Conservation (phyloP, 441 rosid species). For the Viola pubescens region DNA sequence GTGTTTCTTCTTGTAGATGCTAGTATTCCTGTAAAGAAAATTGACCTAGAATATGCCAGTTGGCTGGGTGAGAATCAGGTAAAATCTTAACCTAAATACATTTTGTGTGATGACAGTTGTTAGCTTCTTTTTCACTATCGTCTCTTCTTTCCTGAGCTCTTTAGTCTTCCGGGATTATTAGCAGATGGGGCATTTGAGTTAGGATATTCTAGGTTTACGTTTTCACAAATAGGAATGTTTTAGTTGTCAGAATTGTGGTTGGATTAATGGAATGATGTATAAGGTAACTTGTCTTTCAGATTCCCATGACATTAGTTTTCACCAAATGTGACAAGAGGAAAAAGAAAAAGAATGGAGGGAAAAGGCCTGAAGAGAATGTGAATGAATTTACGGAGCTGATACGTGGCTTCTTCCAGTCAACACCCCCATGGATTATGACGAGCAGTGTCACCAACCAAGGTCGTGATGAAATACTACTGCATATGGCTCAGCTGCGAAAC, state of each 20-base stretch:
- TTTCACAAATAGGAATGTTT: background rate
- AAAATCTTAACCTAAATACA: background rate
- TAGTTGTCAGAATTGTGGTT: background rate
- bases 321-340: slow-evolving; percentile 94
- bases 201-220: background rate
- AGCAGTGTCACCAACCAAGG: slow-evolving; percentile 93
- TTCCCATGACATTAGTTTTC: slow-evolving; percentile 87
- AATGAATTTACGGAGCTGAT: slow-evolving; percentile 69
- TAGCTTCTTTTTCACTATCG: no score
- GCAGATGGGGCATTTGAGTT: background rate
- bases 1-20: slow-evolving; percentile 92
- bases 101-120: background rate
- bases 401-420: slow-evolving; percentile 56
- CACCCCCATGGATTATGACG: slow-evolving; percentile 97
- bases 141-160: background rate
- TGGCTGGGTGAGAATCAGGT: slow-evolving; percentile 97
- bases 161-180: background rate
- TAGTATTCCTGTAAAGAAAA: slow-evolving; percentile 74
- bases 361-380: slow-evolving; percentile 72
- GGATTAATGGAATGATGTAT: background rate
- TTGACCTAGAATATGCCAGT: slow-evolving; percentile 91
- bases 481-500: slow-evolving; percentile 88
- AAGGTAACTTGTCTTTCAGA: slow-evolving; percentile 28
- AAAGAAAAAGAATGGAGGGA: slow-evolving; percentile 86
- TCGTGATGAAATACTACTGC: slow-evolving; percentile 84